A percentile compares a stretch with the other conserved stretches of the same genome.
phyloP scores from a whole-genome alignment of 345 rosid species.

The Psidium guajava region DNA sequence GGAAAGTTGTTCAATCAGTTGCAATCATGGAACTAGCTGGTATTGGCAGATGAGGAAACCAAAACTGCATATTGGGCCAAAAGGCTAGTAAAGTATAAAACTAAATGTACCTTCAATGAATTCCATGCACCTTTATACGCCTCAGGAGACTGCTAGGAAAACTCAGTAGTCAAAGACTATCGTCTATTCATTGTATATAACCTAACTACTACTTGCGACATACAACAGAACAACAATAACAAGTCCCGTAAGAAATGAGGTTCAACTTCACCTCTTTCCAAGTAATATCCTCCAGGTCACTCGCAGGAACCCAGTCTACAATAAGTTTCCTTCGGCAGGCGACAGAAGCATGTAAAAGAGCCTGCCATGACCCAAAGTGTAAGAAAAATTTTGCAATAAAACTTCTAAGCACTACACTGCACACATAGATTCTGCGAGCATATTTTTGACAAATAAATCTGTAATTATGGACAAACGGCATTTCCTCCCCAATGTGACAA shows the following conservation, averaged over 20 bases:
- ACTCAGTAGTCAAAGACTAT: not conserved
- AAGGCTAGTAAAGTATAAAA: not conserved
- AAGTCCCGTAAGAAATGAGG: not conserved
- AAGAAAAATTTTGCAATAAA: not conserved
- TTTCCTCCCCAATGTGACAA: not conserved
- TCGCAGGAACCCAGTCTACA: constrained; percentile 81
- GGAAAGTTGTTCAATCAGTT: not conserved
- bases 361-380: constrained; percentile 28
- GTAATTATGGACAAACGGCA: not conserved
- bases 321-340: constrained; percentile 64
- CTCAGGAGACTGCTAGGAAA: constrained; percentile 54
- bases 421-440: not conserved
- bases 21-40: not conserved
- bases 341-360: constrained; percentile 93
- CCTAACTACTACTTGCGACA: not conserved
- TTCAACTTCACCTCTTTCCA: constrained; percentile 35
- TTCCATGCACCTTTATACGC: constrained; percentile 72
- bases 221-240: constrained; percentile 5
- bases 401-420: not conserved
- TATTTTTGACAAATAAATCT: not conserved
- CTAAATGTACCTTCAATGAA: constrained; percentile 54
- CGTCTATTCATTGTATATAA: not conserved
- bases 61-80: not conserved
- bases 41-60: not conserved
- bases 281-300: constrained; percentile 62